These are phyloP conservation scores for Exophiala viscosa DNA, from an alignment of 2,329 filamentous ascomycete species.

Conservation along the genomic window DNA sequence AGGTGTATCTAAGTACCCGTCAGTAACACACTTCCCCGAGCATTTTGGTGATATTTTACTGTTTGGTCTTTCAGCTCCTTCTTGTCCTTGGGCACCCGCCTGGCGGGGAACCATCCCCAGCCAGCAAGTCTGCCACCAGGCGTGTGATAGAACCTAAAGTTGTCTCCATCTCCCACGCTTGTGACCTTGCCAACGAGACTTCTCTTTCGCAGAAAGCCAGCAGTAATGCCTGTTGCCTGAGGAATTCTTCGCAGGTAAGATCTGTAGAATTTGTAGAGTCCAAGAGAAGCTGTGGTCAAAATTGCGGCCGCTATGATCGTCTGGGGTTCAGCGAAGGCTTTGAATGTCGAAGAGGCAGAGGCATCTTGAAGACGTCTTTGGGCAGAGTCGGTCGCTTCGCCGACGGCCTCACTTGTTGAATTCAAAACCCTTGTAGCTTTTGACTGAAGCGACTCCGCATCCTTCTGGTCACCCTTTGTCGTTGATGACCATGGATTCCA, in stretches of 20 bases:
- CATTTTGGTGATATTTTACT: slow-evolving; percentile 47
- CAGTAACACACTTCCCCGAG: background rate
- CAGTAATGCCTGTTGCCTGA: slow-evolving; percentile 68
- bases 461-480: slow-evolving; percentile 19
- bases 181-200: slow-evolving; percentile 83
- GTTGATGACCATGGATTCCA: slow-evolving; percentile 26
- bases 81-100: slow-evolving; percentile 66
- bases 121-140: slow-evolving; percentile 82
- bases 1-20: slow-evolving; percentile 62
- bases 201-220: slow-evolving; percentile 65
- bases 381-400: slow-evolving; percentile 3
- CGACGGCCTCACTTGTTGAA: slow-evolving; percentile 4
- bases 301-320: slow-evolving; percentile 30
- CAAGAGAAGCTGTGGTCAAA: slow-evolving; percentile 27
- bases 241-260: slow-evolving; percentile 79
- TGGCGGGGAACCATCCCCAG: slow-evolving; percentile 82
- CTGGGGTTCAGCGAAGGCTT: slow-evolving; percentile 28
- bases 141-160: slow-evolving; percentile 91
- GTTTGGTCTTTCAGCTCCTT: slow-evolving; percentile 72
- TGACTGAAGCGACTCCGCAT: background rate
- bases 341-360: slow-evolving; percentile 4
- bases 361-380: background rate
- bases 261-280: slow-evolving; percentile 28
- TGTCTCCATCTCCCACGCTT: slow-evolving; percentile 92
- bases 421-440: slow-evolving; percentile 1